A percentile compares a stretch with the other conserved stretches of the same genome.
Evolutionary conservation across 1,284 basidiomycete genomes (phyloP).

Genomic region (Ustilago bromivora): DNA sequence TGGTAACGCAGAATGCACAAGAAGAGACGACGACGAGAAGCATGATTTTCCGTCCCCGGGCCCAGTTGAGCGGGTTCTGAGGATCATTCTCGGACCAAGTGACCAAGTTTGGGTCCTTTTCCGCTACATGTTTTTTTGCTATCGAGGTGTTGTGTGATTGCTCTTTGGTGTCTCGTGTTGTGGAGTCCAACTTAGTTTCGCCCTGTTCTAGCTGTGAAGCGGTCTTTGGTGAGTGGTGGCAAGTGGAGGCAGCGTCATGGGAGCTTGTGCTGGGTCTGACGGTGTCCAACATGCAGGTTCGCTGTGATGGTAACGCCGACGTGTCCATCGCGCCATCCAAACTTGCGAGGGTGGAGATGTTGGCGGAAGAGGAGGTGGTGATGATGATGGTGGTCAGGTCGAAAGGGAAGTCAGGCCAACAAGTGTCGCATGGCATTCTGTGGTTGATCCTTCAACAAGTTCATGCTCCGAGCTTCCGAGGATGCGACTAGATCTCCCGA

Average conservation of each 20-base stretch:
- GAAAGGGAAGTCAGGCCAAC: constrained; percentile 2
- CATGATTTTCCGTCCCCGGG: constrained; percentile 31
- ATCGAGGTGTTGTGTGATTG: not conserved
- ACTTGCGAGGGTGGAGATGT: not conserved
- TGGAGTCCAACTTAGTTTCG: not conserved
- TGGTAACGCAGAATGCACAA: constrained; percentile 55
- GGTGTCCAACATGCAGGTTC: constrained; percentile 46
- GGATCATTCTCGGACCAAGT: constrained; percentile 43
- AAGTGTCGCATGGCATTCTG: not conserved
- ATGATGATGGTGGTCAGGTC: constrained; percentile 6
- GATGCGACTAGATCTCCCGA: constrained; percentile 24
- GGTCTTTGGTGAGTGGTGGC: constrained; percentile 7
- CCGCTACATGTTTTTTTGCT: constrained; percentile 4
- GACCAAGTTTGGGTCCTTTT: constrained; percentile 50
- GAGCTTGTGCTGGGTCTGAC: constrained; percentile 37
- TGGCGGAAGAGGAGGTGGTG: not conserved
- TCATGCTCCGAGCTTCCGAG: constrained; percentile 29
- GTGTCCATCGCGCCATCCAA: constrained; percentile 22
- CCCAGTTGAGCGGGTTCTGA: constrained; percentile 53
- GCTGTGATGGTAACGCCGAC: constrained; percentile 27
- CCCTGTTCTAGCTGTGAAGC: constrained; percentile 24
- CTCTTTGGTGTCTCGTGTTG: not conserved
- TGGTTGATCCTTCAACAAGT: not conserved
- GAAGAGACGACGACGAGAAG: constrained; percentile 40
- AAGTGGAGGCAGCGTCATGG: constrained; percentile 14